Evolutionary conservation across 805 yeast species (phyloP).

Genomic region (Ogataea degrootiae): DNA sequence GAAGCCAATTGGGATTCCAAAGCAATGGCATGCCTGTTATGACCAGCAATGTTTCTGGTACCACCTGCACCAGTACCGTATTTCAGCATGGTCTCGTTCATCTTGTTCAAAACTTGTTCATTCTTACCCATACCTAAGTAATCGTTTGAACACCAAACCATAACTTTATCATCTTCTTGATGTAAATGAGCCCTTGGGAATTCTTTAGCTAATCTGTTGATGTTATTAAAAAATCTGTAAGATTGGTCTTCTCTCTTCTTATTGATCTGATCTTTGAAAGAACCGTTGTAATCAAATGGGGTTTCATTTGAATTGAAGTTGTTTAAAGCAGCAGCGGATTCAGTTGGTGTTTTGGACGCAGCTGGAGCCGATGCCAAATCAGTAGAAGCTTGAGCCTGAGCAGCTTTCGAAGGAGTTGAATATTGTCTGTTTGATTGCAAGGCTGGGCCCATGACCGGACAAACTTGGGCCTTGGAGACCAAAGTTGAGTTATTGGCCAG

Average conservation of each 20-base stretch:
- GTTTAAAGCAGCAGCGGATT: slow-evolving; percentile 25
- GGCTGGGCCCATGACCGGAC: slow-evolving; percentile 93
- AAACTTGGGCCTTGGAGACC: slow-evolving; percentile 57
- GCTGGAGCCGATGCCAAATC: slow-evolving; percentile 32
- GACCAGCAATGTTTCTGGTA: slow-evolving; percentile 98
- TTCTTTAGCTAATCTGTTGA: slow-evolving; percentile 90
- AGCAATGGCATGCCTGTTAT: slow-evolving; percentile 81
- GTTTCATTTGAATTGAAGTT: slow-evolving; percentile 41
- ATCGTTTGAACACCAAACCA: slow-evolving; percentile 99
- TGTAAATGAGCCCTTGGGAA: slow-evolving; percentile 91
- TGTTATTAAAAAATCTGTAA: slow-evolving; percentile 94
- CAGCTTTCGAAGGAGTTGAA: slow-evolving; percentile 43
- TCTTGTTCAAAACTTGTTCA: slow-evolving; percentile 62
- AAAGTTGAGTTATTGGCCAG: slow-evolving; percentile 44
- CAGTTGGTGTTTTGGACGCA: slow-evolving; percentile 9
- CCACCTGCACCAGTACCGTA: slow-evolving; percentile 99
- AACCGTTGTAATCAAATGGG: slow-evolving; percentile 66
- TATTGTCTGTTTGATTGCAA: slow-evolving; percentile 40
- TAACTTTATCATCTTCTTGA: slow-evolving; percentile 72
- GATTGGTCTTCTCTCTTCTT: slow-evolving; percentile 85
- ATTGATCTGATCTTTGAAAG: slow-evolving; percentile 59
- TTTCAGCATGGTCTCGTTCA: slow-evolving; percentile 74
- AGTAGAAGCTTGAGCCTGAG: slow-evolving; percentile 41
- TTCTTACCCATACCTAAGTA: slow-evolving; percentile 93
- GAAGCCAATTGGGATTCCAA: slow-evolving; percentile 86